Percentiles rank a stretch among this genome's conserved stretches.
Conservation (phyloP, 768 basidiomycete genomes). For the Galerina sulciceps region DNA sequence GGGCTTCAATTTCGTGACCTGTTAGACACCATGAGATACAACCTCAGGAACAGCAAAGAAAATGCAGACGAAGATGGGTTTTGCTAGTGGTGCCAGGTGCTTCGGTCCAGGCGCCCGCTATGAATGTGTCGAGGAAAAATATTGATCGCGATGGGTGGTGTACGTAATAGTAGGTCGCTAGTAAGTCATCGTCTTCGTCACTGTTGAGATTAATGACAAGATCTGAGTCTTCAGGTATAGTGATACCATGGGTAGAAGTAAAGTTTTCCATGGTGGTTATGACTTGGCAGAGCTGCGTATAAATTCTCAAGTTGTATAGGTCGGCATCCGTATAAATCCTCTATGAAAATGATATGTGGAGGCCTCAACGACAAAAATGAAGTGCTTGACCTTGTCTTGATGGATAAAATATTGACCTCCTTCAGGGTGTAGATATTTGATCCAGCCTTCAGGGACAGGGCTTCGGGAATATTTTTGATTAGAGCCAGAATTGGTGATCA, state of each 20-base stretch:
- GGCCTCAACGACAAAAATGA: neutral
- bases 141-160: conserved; percentile 48
- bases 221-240: conserved; percentile 39
- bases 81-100: conserved; percentile 39
- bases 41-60: neutral
- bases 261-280: conserved; percentile 33
- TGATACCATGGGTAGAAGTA: conserved; percentile 23
- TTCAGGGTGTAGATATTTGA: conserved; percentile 56
- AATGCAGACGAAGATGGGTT: conserved; percentile 43
- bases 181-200: conserved; percentile 19
- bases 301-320: conserved; percentile 42
- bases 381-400: conserved; percentile 39
- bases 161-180: conserved; percentile 28
- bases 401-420: conserved; percentile 64
- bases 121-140: conserved; percentile 57
- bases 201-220: conserved; percentile 48
- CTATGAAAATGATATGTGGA: conserved; percentile 26
- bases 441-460: conserved; percentile 46
- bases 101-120: conserved; percentile 32
- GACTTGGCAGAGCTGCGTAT: conserved; percentile 38
- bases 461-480: conserved; percentile 7
- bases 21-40: neutral
- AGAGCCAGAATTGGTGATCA: neutral
- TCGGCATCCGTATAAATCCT: conserved; percentile 60
- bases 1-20: conserved; percentile 44